Conservation (phyloP, 2,329 filamentous ascomycete species). For the Emergomyces africanus region DNA sequence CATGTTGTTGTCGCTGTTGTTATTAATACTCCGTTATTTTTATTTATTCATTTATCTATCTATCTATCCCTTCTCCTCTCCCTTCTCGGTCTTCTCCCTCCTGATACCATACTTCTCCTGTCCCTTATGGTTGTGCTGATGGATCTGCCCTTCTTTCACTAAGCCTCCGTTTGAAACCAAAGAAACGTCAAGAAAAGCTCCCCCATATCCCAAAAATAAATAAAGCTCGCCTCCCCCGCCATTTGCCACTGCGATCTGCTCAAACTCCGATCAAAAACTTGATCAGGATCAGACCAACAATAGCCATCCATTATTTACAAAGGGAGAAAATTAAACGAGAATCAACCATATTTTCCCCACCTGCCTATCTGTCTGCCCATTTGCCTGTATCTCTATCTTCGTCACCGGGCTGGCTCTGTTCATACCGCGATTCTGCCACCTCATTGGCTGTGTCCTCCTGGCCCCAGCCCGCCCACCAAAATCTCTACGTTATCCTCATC, state of each 20-base stretch:
- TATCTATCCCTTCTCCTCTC: not conserved
- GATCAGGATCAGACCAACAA: not conserved
- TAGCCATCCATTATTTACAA: not conserved
- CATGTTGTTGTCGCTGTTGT: too few relatives aligned
- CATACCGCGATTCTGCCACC: not conserved
- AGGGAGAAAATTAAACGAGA: not conserved
- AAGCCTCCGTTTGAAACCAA: not conserved
- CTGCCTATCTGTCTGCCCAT: not conserved
- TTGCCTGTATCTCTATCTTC: not conserved
- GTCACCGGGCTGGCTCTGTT: not conserved
- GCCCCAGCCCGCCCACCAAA: not conserved
- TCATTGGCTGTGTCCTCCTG: not conserved
- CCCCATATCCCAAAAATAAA: not conserved
- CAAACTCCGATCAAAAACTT: not conserved
- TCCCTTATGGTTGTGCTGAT: not conserved
- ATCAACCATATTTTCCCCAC: not conserved
- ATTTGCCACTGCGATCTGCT: not conserved
- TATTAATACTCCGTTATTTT: not conserved
- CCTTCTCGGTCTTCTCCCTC: not conserved
- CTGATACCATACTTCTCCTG: not conserved
- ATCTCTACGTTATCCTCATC: not conserved
- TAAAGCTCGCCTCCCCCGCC: not conserved
- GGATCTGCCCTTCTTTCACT: not conserved
- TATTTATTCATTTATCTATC: too few relatives aligned
- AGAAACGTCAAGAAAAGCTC: not conserved